Evolutionary conservation across 306 rosid species (phyloP).

Genomic region (Leucaena leucocephala): DNA sequence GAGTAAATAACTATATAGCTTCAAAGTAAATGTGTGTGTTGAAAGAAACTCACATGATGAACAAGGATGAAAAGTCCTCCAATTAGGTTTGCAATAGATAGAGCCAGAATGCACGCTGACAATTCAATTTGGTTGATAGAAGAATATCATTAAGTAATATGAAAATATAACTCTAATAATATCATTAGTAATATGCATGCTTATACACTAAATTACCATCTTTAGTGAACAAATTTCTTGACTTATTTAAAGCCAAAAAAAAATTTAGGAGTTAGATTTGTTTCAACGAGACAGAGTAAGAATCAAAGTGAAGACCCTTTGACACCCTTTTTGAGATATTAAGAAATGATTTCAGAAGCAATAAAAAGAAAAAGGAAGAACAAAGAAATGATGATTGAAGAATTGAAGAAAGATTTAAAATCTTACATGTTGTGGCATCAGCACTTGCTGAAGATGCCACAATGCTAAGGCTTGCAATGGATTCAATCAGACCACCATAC

Average conservation of each 20-base stretch:
- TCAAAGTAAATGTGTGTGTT: background rate
- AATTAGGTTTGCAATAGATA: slow-evolving; percentile 78
- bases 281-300: no score
- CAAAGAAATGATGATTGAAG: background rate
- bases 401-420: background rate
- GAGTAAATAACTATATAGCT: no score
- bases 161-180: background rate
- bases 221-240: no score
- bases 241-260: no score
- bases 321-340: no score
- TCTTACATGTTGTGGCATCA: slow-evolving; percentile 43
- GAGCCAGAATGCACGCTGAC: slow-evolving; percentile 70
- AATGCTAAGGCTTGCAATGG: slow-evolving; percentile 60
- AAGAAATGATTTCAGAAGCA: background rate
- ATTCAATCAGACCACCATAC: slow-evolving; percentile 80
- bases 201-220: no score
- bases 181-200: no score
- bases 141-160: background rate
- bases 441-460: slow-evolving; percentile 51
- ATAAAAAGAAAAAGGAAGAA: background rate
- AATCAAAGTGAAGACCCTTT: no score
- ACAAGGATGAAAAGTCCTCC: slow-evolving; percentile 74
- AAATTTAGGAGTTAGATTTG: no score
- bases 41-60: slow-evolving; percentile 61
- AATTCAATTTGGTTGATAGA: slow-evolving; percentile 7